Evolutionary conservation across 2,329 filamentous ascomycete genomes (phyloP), one percentile per base, ranked within the genome.

Genomic region (Botrytis porri): DNA sequence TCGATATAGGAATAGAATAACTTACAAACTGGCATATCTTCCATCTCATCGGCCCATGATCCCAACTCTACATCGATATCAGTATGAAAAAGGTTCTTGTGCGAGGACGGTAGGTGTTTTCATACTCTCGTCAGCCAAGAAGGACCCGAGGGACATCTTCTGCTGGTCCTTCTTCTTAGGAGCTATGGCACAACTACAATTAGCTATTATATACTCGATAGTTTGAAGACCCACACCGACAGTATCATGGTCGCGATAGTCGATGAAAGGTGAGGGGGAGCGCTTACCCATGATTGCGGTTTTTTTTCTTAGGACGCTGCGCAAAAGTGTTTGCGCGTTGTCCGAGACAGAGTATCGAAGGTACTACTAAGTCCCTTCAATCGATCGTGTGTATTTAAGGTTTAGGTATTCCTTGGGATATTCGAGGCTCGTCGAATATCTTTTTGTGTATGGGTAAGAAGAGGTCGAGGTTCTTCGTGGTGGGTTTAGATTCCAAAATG

Each of bases 21-120:
- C 80, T 80, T 76, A 81, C 80, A 80, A 77, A 81, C 79, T 78
- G 80, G 80, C 78, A 80, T 81, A 76, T 97, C 94, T 84, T 99
- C 96, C 86, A 99, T 97, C 83, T 99, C 96, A 85, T 99, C 97
- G 80, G 96, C 96, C 96, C 96, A 99, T 79, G 96, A 98, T 82
- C 95, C 94, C 81, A 91, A 87, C 80, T 88, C 90, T 92, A 80
- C 69, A 69, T 75, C 72, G 76, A 76, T 43, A 75, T 80, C 75
- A 81, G 77, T 76, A 63, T 78, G 85, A 77, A 85, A 39, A 61
- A 62, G 35, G 86, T 77, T 84, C 85, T 71, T 72, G 65, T 74
- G 73, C 74, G 43, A 45, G 74, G 81, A 78, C 76, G 71, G 39
- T 41, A 48, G 61, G 51, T 60, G 48, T 41, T 54, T 93, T 57